phyloP scores from a whole-genome alignment of 192 early-diverging fungal species.

The Mortierella alpina region DNA sequence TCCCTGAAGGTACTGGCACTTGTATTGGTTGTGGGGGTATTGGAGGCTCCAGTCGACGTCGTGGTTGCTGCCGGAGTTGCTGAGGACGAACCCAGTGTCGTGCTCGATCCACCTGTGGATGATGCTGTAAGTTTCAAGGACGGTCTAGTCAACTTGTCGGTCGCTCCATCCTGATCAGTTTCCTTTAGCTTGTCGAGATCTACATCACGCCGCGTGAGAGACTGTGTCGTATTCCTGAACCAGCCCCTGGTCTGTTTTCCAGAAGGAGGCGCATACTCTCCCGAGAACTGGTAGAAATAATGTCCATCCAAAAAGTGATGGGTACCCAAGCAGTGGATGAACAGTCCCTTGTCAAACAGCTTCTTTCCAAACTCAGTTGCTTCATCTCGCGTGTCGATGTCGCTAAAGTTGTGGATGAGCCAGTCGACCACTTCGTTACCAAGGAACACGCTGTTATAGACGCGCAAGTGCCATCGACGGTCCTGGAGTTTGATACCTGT shows the following conservation, averaged over 20 bases:
- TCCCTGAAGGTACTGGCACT: slow-evolving; percentile 20
- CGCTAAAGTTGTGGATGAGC: slow-evolving; percentile 80
- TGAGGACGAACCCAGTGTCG: slow-evolving; percentile 14
- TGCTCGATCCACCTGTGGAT: slow-evolving; percentile 10
- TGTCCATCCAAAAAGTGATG: slow-evolving; percentile 89
- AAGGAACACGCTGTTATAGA: slow-evolving; percentile 78
- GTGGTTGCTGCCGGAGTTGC: not conserved
- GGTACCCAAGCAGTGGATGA: slow-evolving; percentile 68
- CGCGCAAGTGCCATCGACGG: slow-evolving; percentile 86
- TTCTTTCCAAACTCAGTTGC: slow-evolving; percentile 84
- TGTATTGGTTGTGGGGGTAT: slow-evolving; percentile 17
- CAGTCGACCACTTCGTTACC: slow-evolving; percentile 92
- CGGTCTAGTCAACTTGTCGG: slow-evolving; percentile 33
- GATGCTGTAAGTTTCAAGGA: slow-evolving; percentile 12
- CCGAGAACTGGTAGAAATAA: slow-evolving; percentile 85
- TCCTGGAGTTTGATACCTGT: slow-evolving; percentile 77
- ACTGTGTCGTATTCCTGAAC: slow-evolving; percentile 57
- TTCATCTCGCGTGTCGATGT: slow-evolving; percentile 78
- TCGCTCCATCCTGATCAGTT: slow-evolving; percentile 6
- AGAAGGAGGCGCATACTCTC: slow-evolving; percentile 57
- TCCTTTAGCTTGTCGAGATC: slow-evolving; percentile 41
- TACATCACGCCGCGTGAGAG: slow-evolving; percentile 28
- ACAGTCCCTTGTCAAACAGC: slow-evolving; percentile 79
- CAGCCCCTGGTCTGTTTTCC: slow-evolving; percentile 56
- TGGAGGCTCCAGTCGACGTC: not conserved